phyloP scores from a whole-genome alignment of 192 early-diverging fungal genomes.

The Pilaira anomala region DNA sequence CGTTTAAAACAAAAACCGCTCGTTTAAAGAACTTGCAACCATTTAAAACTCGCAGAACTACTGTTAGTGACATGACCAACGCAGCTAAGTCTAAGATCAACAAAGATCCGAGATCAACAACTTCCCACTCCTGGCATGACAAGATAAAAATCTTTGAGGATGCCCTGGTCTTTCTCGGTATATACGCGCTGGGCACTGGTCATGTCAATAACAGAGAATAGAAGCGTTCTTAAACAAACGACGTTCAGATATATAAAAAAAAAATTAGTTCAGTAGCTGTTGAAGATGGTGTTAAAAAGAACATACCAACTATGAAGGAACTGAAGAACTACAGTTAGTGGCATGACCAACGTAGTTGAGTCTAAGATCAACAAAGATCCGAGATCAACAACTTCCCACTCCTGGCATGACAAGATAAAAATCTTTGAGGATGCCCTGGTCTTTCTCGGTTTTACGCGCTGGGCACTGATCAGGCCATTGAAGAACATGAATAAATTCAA shows the following conservation, averaged over 20 bases:
- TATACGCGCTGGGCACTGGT: slow-evolving; percentile 5
- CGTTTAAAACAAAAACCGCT: slow-evolving; percentile 11
- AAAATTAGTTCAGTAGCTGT: not conserved
- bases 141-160: slow-evolving; percentile 5
- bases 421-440: slow-evolving; percentile 5
- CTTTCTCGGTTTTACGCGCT: slow-evolving; percentile 11
- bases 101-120: slow-evolving; percentile 4
- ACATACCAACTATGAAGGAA: slow-evolving; percentile 4
- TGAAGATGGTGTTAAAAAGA: not conserved
- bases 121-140: slow-evolving; percentile 7
- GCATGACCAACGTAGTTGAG: slow-evolving; percentile 5
- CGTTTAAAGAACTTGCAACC: slow-evolving; percentile 11
- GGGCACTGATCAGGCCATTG: slow-evolving; percentile 8
- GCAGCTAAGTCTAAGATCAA: slow-evolving; percentile 7
- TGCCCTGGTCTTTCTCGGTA: slow-evolving; percentile 6
- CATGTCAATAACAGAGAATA: slow-evolving; percentile 1
- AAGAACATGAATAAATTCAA: slow-evolving; percentile 10
- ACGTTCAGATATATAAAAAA: not conserved
- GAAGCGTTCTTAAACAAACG: not conserved
- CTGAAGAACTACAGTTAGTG: slow-evolving; percentile 9
- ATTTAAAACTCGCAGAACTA: slow-evolving; percentile 5
- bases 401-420: slow-evolving; percentile 5
- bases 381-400: slow-evolving; percentile 8
- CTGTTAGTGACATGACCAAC: slow-evolving; percentile 8
- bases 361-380: slow-evolving; percentile 7